phyloP scores from a whole-genome alignment of 805 yeast species.

The Naumovozyma castellii region DNA sequence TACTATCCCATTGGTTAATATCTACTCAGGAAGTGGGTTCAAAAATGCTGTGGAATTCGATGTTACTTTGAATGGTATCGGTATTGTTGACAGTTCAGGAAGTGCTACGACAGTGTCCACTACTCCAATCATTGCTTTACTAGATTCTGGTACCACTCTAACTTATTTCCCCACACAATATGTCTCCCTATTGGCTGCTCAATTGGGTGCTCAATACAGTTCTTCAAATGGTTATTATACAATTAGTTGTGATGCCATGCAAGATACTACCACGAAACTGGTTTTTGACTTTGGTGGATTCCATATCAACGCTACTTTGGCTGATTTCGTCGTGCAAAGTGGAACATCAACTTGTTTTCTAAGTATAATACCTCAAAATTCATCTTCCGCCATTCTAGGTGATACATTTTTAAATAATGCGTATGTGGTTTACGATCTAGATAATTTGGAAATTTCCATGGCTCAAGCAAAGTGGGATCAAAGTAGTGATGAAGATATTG shows the following conservation, averaged over 20 bases:
- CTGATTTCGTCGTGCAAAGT: constrained; percentile 22
- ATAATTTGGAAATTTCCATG: constrained; percentile 45
- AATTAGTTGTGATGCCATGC: constrained; percentile 34
- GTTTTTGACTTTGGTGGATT: constrained; percentile 53
- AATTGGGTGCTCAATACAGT: constrained; percentile 38
- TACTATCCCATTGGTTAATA: constrained; percentile 43
- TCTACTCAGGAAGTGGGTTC: constrained; percentile 11
- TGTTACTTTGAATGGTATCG: constrained; percentile 27
- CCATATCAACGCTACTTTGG: constrained; percentile 41
- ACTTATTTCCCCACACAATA: constrained; percentile 38
- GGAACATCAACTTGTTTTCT: constrained; percentile 32
- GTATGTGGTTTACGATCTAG: constrained; percentile 57
- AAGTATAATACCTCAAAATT: constrained; percentile 29
- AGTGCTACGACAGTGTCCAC: constrained; percentile 15
- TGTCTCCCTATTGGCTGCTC: constrained; percentile 24
- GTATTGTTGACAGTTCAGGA: constrained; percentile 23
- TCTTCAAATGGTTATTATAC: constrained; percentile 36
- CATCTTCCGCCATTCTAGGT: constrained; percentile 37
- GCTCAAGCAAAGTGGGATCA: constrained; percentile 36
- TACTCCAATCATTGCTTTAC: constrained; percentile 31
- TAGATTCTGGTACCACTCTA: constrained; percentile 50
- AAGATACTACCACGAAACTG: constrained; percentile 30
- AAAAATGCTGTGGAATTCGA: constrained; percentile 15
- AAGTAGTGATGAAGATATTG: constrained; percentile 12
- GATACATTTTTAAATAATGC: constrained; percentile 50